Conservation (phyloP, 176 grass and related monocot species). For the Rhipidocladum racemiflorum region DNA sequence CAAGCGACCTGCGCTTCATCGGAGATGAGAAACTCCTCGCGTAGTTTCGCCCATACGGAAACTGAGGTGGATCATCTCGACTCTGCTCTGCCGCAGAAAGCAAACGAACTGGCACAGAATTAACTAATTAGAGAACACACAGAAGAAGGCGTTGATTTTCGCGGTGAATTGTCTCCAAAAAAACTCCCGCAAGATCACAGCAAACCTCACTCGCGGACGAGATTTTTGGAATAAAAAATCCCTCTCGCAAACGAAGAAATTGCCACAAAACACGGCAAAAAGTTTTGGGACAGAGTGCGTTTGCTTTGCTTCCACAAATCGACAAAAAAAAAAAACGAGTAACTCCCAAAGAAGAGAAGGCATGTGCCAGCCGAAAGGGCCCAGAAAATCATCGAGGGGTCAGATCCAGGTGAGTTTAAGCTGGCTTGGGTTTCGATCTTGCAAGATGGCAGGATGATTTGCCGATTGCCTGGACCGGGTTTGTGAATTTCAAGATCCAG, state of each 20-base stretch:
- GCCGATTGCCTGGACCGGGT: slow-evolving; percentile 34
- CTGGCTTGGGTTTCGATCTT: slow-evolving; percentile 35
- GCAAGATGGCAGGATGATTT: slow-evolving; percentile 54
- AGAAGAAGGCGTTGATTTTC: no score
- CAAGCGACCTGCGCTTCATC: no score
- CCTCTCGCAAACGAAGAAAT: slow-evolving; percentile 83
- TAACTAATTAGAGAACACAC: not conserved
- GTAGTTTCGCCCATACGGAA: not conserved
- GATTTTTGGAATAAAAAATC: not conserved
- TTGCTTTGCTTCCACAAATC: slow-evolving; percentile 27
- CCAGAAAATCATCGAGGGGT: slow-evolving; percentile 56
- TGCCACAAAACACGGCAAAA: slow-evolving; percentile 63
- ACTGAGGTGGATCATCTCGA: not conserved
- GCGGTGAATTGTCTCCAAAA: slow-evolving; percentile 28
- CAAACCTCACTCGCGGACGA: slow-evolving; percentile 14
- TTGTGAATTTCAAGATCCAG: slow-evolving; percentile 28
- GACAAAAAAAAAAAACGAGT: no score
- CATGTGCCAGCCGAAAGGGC: slow-evolving; percentile 55
- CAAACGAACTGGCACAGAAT: not conserved
- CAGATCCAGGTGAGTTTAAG: slow-evolving; percentile 78
- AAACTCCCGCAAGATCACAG: slow-evolving; percentile 44
- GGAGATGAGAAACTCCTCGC: no score
- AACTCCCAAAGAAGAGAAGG: no score
- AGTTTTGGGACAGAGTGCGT: slow-evolving; percentile 80
- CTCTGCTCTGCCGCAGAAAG: not conserved